Conservation (phyloP, 2,329 filamentous ascomycete genomes). For the Elsinoe arachidis region DNA sequence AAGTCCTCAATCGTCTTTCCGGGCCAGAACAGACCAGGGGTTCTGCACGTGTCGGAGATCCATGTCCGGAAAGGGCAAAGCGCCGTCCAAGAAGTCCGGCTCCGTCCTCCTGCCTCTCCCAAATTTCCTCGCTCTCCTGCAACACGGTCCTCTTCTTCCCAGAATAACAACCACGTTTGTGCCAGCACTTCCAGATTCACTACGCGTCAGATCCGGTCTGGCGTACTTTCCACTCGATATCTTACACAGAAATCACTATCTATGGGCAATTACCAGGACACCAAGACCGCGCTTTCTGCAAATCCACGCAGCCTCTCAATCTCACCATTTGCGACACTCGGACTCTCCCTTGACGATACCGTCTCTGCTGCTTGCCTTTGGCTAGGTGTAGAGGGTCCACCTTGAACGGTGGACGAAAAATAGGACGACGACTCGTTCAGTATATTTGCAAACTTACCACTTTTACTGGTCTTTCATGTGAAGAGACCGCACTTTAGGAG, state of each 20-base stretch:
- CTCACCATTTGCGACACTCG: conserved; percentile 27
- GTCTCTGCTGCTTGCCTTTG: conserved; percentile 41
- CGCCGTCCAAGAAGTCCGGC: background rate
- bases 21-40: background rate
- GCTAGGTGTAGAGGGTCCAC: conserved; percentile 41
- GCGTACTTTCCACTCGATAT: background rate
- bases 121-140: conserved; percentile 3
- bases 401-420: conserved; percentile 48
- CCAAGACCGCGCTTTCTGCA: conserved; percentile 24
- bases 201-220: conserved; percentile 9
- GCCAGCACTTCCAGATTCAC: background rate
- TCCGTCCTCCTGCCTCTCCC: conserved; percentile 4
- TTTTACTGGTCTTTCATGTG: conserved; percentile 22
- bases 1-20: background rate
- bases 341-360: conserved; percentile 34
- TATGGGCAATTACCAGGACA: conserved; percentile 37
- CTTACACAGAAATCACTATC: conserved; percentile 24
- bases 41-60: background rate
- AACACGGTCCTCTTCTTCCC: background rate
- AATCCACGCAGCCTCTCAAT: conserved; percentile 28
- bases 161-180: background rate
- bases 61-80: conserved; percentile 1
- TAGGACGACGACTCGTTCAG: conserved; percentile 15
- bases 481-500: conserved; percentile 15
- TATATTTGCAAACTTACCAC: background rate